Evolutionary conservation across 192 early-diverging fungal species (phyloP), one percentile per base, ranked within the genome.

Genomic region (Hyaloraphidium curvatum): DNA sequence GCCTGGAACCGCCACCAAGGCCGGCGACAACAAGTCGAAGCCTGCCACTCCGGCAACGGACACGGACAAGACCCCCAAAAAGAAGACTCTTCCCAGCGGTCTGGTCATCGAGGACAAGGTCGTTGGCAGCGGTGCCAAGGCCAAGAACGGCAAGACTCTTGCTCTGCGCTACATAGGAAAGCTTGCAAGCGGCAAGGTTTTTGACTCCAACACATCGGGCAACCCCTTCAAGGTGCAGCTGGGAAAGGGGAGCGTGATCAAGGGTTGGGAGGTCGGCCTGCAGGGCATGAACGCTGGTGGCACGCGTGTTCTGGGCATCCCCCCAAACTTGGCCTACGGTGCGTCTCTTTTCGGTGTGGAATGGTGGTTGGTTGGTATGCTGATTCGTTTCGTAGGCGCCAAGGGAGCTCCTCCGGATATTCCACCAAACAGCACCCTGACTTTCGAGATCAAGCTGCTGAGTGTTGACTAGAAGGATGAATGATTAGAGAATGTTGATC

Each of bases 101-200:
- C 64, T 97, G 7, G 61, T 77, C n/a, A 81, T 85, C 26, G 88
- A 90, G 63, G 84, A 91, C 59, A 62, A 74, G 39, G 78, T 65
- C 30, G 75, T 68, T 52, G 84, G 84, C 41, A 55, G 52, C 2
- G 84, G 84, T 9, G 53, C 69, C 2, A 62, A 55, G 5, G 83
- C 75, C 61, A 83, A 79, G 67, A 70, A 69, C 57, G 81, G 81
- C 31, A 68, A 75, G 54, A 68, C 64, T 51, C 70, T 83, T 53
- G 74, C 76, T 51, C 84, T 94, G 69, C 83, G 90, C 65, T 97
- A 97, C 75, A 87, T 97, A 63, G 93, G 93, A 55, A 83, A 80
- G 63, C 72, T 97, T 40, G 72, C 67, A 53, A 90, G 74, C 71
- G 93, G 93, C 60, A 95, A 87, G 67, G 85, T 91, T 22, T 97